Evolutionary conservation across 225 moss, liverwort and hornwort species (phyloP), one percentile per base, ranked within the genome.

Genomic region (Takakia lepidozioides): DNA sequence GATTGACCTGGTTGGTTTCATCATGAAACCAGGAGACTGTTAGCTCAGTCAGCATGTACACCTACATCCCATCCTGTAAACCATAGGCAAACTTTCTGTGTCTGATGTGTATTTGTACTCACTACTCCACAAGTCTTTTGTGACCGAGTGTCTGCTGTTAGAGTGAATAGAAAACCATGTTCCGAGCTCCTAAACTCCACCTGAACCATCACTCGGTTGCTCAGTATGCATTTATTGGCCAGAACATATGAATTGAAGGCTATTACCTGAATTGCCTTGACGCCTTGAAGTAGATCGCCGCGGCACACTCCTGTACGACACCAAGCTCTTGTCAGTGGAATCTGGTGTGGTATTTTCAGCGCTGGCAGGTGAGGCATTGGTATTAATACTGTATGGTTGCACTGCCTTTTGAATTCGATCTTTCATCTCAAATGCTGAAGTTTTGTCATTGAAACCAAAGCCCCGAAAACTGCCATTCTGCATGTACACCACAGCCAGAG

Each of bases 401-500:
- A 78, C 78, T 38, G 78, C 78, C 26, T 66, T 69, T 18, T 73
- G 48, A 66, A 78, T 73, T 51, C 73, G 65, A 25, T 78, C 69
- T 66, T 73, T 78, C 78, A 78, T 69, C 59, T 78, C 78, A 28
- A 78, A 26, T 49, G 78, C 78, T 56, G 78, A 65, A 48, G 62
- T 43, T 47, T 59, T 59, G 48, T 78, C 69, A 56, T 65, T 61
- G 48, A 78, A 78, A 47, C 78, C 78, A 59, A 78, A 78, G 41
- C 78, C 78, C 46, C 78, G 65, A 54, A 78, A 78, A 62, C 78
- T 78, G 59, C 78, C 78, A 36, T 78, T 78, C 78, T 78, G 59
- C 40, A 65, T 29, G 17, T 41, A 35, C 3, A n/a, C 40, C 22
- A 55, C 6, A 46, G 1, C 32, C 32, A 32, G n/a, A n/a, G n/a